Evolutionary conservation across 1,139 yeast genomes (phyloP).

Genomic region (Magnusiomyces ingens): DNA sequence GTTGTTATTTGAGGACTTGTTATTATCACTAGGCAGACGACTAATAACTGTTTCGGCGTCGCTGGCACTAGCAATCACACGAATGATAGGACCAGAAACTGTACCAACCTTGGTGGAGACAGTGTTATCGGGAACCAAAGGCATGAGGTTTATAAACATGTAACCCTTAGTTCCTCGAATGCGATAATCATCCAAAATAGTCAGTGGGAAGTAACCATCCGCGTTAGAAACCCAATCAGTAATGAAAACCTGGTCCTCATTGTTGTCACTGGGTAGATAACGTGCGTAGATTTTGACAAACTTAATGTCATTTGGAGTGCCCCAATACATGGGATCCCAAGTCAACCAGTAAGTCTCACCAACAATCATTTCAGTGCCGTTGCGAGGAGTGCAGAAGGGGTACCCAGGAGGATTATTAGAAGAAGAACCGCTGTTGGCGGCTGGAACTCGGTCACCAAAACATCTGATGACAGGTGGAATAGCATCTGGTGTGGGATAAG

Average conservation of each 20-base stretch:
- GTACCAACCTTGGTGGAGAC: constrained; percentile 35
- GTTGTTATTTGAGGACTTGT: constrained; percentile 15
- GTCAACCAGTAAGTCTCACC: constrained; percentile 42
- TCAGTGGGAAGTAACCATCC: constrained; percentile 37
- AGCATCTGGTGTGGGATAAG: constrained; percentile 32
- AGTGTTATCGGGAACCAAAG: constrained; percentile 32
- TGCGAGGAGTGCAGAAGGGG: constrained; percentile 37
- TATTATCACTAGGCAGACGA: constrained; percentile 38
- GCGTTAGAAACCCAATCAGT: constrained; percentile 32
- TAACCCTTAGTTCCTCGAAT: constrained; percentile 28
- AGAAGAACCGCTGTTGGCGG: constrained; percentile 12
- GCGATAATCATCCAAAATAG: constrained; percentile 28
- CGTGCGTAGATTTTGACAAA: constrained; percentile 31
- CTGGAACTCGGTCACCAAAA: constrained; percentile 36
- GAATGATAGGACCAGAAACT: constrained; percentile 35
- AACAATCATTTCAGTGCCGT: constrained; percentile 38
- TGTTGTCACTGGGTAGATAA: constrained; percentile 32
- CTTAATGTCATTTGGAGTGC: constrained; percentile 29
- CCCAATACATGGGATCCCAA: constrained; percentile 41
- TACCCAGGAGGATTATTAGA: constrained; percentile 24
- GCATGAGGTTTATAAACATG: constrained; percentile 35
- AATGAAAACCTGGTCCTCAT: constrained; percentile 29
- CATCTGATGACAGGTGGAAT: constrained; percentile 39
- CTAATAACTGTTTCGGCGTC: constrained; percentile 31
- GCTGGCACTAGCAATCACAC: constrained; percentile 28